phyloP scores from a whole-genome alignment of 2,329 filamentous ascomycete genomes.

The Bimuria novae-zelandiae region DNA sequence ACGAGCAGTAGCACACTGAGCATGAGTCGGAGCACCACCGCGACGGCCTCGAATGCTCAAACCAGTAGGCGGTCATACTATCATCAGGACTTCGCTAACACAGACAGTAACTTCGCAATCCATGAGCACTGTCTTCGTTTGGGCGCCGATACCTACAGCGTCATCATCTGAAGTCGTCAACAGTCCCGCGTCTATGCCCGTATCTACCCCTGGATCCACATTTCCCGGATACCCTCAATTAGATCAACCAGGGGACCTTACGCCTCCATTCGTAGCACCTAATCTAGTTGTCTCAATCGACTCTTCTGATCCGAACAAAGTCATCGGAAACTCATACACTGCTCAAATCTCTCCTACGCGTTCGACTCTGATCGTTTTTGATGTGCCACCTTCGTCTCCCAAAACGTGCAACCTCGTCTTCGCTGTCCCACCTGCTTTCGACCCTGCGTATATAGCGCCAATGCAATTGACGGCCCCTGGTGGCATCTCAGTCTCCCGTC shows the following conservation, averaged over 20 bases:
- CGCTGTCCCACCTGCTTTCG: slow-evolving; percentile 48
- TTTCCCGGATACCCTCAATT: slow-evolving; percentile 11
- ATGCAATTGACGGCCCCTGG: slow-evolving; percentile 40
- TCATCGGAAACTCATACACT: slow-evolving; percentile 48
- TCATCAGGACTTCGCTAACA: slow-evolving; percentile 7
- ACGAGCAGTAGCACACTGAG: slow-evolving; percentile 15
- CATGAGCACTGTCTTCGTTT: slow-evolving; percentile 11
- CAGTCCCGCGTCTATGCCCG: slow-evolving; percentile 9
- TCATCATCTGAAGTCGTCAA: not conserved
- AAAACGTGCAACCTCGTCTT: slow-evolving; percentile 56
- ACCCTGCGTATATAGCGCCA: slow-evolving; percentile 39
- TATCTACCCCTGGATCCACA: slow-evolving; percentile 11
- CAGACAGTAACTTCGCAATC: slow-evolving; percentile 9
- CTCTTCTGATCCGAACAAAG: slow-evolving; percentile 41
- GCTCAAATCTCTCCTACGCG: slow-evolving; percentile 46
- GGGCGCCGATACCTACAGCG: slow-evolving; percentile 14
- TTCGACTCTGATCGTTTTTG: slow-evolving; percentile 54
- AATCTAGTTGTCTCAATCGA: slow-evolving; percentile 46
- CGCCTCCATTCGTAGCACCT: slow-evolving; percentile 43
- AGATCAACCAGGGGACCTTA: slow-evolving; percentile 34
- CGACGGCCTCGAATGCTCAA: slow-evolving; percentile 8
- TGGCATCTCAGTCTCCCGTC: slow-evolving; percentile 36
- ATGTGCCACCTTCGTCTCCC: slow-evolving; percentile 47
- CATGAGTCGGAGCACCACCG: slow-evolving; percentile 15
- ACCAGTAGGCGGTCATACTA: not conserved